Evolutionary conservation across 257 asterid species (phyloP).

Genomic region (Solanum etuberosum): DNA sequence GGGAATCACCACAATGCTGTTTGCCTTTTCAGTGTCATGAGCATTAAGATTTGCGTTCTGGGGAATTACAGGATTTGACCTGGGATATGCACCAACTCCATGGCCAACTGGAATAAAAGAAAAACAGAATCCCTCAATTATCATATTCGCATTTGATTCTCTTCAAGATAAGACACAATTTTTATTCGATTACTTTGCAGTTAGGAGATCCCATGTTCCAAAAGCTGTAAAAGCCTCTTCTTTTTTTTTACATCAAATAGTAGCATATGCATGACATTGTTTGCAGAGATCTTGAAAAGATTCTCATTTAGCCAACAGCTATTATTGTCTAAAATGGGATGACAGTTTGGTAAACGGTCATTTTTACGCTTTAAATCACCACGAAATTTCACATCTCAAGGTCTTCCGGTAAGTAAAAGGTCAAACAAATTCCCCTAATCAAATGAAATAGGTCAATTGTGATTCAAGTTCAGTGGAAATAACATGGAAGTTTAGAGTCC

Average conservation of each 20-base stretch:
- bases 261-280: neutral
- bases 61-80: conserved; percentile 26
- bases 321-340: neutral
- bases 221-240: neutral
- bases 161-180: neutral
- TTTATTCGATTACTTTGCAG: neutral
- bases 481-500: neutral
- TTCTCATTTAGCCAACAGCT: neutral
- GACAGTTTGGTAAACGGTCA: neutral
- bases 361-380: neutral
- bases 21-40: conserved; percentile 13
- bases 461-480: neutral
- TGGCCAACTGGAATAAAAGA: conserved; percentile 7
- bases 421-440: neutral
- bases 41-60: conserved; percentile 5
- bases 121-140: conserved; percentile 1
- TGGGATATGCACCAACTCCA: conserved; percentile 26
- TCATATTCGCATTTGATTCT: neutral
- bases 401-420: neutral
- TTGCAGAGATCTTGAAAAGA: neutral
- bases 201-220: neutral
- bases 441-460: neutral
- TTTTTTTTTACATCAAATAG: neutral
- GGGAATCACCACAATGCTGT: conserved; percentile 35
- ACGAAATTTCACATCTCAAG: neutral